Evolutionary conservation across 306 rosid genomes (phyloP).

Genomic region (Glycyrrhiza uralensis): DNA sequence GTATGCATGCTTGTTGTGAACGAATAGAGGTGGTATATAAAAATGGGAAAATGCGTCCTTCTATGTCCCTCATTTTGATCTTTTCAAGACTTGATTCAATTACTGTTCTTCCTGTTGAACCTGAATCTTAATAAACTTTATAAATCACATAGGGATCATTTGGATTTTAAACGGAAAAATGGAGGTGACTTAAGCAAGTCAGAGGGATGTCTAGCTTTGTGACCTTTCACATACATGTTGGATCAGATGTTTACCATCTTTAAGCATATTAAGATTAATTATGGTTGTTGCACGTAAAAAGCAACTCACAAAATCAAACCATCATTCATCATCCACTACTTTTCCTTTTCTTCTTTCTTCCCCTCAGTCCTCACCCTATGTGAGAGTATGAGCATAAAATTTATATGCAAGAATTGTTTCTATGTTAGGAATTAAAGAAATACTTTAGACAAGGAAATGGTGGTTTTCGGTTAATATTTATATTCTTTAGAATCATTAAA

Average conservation of each 20-base stretch:
- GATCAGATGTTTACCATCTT: background rate
- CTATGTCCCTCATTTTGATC: background rate
- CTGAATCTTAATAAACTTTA: background rate
- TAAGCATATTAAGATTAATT: background rate
- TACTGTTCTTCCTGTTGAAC: conserved; percentile 9
- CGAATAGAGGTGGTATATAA: conserved; percentile 2
- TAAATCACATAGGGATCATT: background rate
- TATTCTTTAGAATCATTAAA: background rate
- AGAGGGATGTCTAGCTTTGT: background rate
- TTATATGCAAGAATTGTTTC: background rate
- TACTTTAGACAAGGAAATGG: background rate
- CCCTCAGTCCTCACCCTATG: no score
- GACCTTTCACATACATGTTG: background rate
- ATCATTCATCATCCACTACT: no score
- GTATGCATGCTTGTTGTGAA: conserved; percentile 26
- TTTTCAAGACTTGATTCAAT: background rate
- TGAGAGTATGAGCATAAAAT: no score
- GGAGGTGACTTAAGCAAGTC: background rate
- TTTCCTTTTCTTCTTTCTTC: no score
- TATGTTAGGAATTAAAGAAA: no score
- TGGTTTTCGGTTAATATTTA: no score
- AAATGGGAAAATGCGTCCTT: background rate
- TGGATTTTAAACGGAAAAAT: background rate
- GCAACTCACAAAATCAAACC: no score
- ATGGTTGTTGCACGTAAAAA: no score